These are phyloP conservation scores for Neofusicoccum sp. DNA, from an alignment of 2,329 filamentous ascomycete species.

Conservation along the genomic window DNA sequence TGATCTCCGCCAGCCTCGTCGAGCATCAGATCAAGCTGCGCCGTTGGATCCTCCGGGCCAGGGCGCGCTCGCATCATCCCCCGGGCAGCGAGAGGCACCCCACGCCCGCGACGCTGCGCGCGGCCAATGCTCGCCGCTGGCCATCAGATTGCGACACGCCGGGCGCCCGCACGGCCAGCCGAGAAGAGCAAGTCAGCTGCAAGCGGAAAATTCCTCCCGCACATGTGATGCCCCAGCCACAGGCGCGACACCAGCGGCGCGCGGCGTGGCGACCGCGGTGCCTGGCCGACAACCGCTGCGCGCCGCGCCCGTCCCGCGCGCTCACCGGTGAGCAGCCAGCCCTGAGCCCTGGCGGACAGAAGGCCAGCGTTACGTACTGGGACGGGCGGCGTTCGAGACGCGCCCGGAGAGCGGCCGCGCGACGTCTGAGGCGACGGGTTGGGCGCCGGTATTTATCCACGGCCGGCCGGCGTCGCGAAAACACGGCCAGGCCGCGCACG, in stretches of 20 bases:
- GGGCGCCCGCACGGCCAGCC: not conserved
- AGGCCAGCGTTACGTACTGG: conserved; percentile 16
- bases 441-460: conserved; percentile 15
- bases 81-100: not conserved
- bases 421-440: conserved; percentile 15
- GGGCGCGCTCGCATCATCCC: not conserved
- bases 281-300: not conserved
- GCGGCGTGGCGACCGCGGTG: conserved; percentile 14
- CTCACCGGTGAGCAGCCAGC: not conserved
- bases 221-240: conserved; percentile 21
- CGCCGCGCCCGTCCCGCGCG: not conserved
- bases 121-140: not conserved
- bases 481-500: conserved; percentile 8
- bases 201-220: conserved; percentile 18
- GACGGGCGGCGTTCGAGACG: conserved; percentile 7
- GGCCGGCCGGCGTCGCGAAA: not conserved
- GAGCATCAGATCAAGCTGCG: conserved; percentile 9
- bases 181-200: conserved; percentile 15
- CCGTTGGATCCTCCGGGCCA: conserved; percentile 4
- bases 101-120: not conserved
- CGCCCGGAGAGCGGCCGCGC: conserved; percentile 7
- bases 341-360: not conserved
- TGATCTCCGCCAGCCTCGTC: conserved; percentile 12
- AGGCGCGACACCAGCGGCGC: not conserved
- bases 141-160: conserved; percentile 7